Percentiles rank a stretch among this genome's conserved stretches.
These are phyloP conservation scores for Trichoderma breve DNA, from an alignment of 2,329 filamentous ascomycete genomes.

Conservation along the genomic window DNA sequence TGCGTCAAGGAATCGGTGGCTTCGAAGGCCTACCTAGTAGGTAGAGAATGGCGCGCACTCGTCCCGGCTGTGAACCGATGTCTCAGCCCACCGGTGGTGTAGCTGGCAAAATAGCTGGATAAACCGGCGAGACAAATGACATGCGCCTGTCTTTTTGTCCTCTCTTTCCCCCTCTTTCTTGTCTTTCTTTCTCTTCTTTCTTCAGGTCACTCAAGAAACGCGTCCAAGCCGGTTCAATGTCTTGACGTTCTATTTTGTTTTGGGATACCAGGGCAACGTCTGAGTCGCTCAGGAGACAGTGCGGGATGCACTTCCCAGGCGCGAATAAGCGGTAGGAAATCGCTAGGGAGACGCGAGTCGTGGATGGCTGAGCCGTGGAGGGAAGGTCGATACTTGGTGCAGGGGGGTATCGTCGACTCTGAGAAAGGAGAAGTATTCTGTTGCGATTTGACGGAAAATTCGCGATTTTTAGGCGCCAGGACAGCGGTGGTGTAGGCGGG, in stretches of 20 bases:
- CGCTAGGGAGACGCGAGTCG: slow-evolving; percentile 10
- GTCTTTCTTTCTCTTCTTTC: background rate
- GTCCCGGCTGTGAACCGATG: slow-evolving; percentile 5
- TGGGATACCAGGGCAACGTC: background rate
- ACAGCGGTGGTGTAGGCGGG: background rate
- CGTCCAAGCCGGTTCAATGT: background rate
- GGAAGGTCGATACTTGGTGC: background rate
- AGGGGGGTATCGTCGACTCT: background rate
- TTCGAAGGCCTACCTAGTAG: background rate
- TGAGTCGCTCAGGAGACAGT: slow-evolving; percentile 8
- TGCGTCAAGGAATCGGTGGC: background rate
- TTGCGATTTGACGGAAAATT: background rate
- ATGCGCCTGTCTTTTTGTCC: background rate
- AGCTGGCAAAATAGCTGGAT: background rate
- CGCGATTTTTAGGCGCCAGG: background rate
- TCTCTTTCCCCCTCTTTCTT: background rate
- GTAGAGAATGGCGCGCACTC: background rate
- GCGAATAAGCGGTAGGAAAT: slow-evolving; percentile 1
- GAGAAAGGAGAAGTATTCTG: background rate
- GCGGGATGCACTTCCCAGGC: slow-evolving; percentile 6
- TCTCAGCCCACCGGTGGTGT: slow-evolving; percentile 14
- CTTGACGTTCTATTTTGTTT: background rate
- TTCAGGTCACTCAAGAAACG: background rate
- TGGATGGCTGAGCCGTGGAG: background rate
- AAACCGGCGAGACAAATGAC: slow-evolving; percentile 11